Evolutionary conservation across 1,139 yeast species (phyloP), one percentile per base, ranked within the genome.

Genomic region (Hanseniaspora sp.): DNA sequence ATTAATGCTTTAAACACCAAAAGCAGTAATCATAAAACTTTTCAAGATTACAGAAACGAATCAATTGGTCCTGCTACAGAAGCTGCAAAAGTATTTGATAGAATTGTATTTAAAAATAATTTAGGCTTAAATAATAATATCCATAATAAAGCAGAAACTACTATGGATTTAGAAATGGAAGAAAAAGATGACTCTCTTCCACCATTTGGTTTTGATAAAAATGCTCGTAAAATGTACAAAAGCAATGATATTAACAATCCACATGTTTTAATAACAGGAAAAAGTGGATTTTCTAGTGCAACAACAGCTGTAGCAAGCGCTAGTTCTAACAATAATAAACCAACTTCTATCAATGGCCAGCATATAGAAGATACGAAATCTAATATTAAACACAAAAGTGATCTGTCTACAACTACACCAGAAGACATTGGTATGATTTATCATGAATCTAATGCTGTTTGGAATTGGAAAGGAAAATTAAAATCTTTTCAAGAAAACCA

Each of bases 361-460:
- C 15, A 37, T 17, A 8, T 7, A 18, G 55, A 39, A 34, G 34
- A 41, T 8, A 17, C 17, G 1, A 35, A 6, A 13, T 11, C 15
- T 8, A 33, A 28, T 17, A 9, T 13, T 5, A 41, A 46, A 15
- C 53, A 47, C 15, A 48, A 53, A 40, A 48, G 44, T 18, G 46
- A 40, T 17, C 53, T 63, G 44, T 60, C 61, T 29, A 56, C 64
- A 23, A 63, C 64, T 18, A 62, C 62, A 7, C 67, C 67, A 8
- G 66, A 63, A 53, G 64, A 61, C 51, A 59, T 64, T 40, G 67
- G 67, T 0, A 59, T 63, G 52, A 61, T 61, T 12, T 64, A 62
- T 41, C 59, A 61, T 52, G 63, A 62, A 38, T 58, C 59, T 31
- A 59, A 59, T 23, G 66, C 66, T 4, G 62, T 59, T 7, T 64